Evolutionary conservation across 176 grass and related monocot genomes (phyloP), one percentile per base, ranked within the genome.

Genomic region (Musa schizocarpa): DNA sequence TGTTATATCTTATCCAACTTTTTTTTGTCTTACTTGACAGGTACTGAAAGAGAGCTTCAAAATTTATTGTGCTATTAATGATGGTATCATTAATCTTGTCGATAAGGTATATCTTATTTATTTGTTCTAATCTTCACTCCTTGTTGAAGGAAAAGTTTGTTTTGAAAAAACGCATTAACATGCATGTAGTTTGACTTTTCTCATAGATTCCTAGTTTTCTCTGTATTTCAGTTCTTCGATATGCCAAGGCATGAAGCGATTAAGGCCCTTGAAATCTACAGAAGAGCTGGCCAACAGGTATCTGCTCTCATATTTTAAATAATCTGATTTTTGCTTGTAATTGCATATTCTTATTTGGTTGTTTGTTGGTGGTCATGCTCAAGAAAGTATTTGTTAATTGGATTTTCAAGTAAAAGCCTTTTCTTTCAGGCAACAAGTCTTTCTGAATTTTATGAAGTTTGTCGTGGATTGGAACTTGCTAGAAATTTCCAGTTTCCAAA

Each of bases 81-180:
- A 92, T 81, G 93, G 93, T 83, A 97, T 97, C 69, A 97, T 97
- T 83, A 97, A 97, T 81, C 93, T 97, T 88, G 87, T 97, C 65
- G 93, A 97, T 72, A 97, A 97, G 89, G 93, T 96, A 83, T 61
- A 61, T 62, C 56, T 19, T 49, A 69, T 51, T 80, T 81, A 9
- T 14, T 59, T 79, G 10, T 54, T 27, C 16, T 25, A 58, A 4
- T 17, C 29, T 50, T 70, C 16, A n/a, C 48, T 71, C 27, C 68
- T 71, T 48, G 43, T 3, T 51, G 34, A 11, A n/a, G 20, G 8
- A 51, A 22, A 43, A n/a, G 25, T 25, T 13, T 65, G 63, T 9
- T 25, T 65, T 25, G 9, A 21, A 20, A 50, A 69, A 69, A 69
- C 10, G 17, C 11, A 52, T 14, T 52, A 70, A 50, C 9, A 51